These are phyloP conservation scores for Marasmius oreades DNA, from an alignment of 1,284 basidiomycete genomes.

Conservation along the genomic window DNA sequence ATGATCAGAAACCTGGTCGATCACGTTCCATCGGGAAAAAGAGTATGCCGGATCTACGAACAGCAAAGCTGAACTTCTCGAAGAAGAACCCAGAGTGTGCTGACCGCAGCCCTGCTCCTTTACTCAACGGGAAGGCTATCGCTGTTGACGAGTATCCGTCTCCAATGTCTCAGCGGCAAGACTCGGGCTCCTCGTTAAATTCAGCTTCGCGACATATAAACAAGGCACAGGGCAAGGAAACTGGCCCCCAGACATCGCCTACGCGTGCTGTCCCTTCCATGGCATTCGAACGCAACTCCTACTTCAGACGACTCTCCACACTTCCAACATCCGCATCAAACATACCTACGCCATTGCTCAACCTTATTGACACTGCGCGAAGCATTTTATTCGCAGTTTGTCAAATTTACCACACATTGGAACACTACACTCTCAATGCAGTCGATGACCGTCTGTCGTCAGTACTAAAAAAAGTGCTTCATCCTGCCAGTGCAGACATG, in stretches of 20 bases:
- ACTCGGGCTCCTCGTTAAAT: slow-evolving; percentile 39
- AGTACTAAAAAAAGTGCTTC: slow-evolving; percentile 79
- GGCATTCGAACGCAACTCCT: slow-evolving; percentile 85
- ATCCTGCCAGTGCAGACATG: slow-evolving; percentile 83
- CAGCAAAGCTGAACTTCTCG: slow-evolving; percentile 40
- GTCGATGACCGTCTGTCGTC: slow-evolving; percentile 85
- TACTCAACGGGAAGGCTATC: background rate
- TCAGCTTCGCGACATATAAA: slow-evolving; percentile 24
- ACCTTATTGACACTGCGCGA: slow-evolving; percentile 83
- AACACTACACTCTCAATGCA: slow-evolving; percentile 86
- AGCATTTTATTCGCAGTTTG: slow-evolving; percentile 92
- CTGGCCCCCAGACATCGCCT: slow-evolving; percentile 22
- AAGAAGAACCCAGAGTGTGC: slow-evolving; percentile 24
- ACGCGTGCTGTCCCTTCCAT: slow-evolving; percentile 48
- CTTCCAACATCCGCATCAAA: slow-evolving; percentile 67
- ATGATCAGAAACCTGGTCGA: slow-evolving; percentile 30
- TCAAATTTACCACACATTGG: slow-evolving; percentile 87
- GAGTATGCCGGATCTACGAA: slow-evolving; percentile 84
- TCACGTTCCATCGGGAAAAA: slow-evolving; percentile 63
- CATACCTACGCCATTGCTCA: slow-evolving; percentile 71
- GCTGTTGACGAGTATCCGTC: slow-evolving; percentile 39
- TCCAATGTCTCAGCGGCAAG: slow-evolving; percentile 39
- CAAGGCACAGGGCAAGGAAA: slow-evolving; percentile 33
- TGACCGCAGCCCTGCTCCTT: slow-evolving; percentile 10
- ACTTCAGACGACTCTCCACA: slow-evolving; percentile 86